A percentile compares a stretch with the other conserved stretches of the same genome.
Conservation (phyloP, 78 protist genomes). For the Dictyostelium intermedium region DNA sequence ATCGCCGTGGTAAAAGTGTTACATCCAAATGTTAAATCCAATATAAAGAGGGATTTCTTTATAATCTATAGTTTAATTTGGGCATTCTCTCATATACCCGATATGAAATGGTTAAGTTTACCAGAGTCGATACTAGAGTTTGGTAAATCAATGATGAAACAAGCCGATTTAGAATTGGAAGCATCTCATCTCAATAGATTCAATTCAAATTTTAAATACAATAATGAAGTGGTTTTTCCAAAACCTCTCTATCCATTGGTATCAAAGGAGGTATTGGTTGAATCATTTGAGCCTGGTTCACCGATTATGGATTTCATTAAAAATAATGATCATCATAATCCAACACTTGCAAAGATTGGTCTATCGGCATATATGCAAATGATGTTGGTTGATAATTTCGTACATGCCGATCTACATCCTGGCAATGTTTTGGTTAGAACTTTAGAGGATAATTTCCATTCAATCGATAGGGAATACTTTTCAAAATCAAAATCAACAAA, state of each 20-base stretch:
- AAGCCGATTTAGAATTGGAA: constrained; percentile 28
- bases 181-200: constrained; percentile 43
- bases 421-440: constrained; percentile 66
- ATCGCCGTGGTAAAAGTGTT: constrained; percentile 74
- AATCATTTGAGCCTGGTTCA: constrained; percentile 78
- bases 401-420: constrained; percentile 84
- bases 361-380: constrained; percentile 76
- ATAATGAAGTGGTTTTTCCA: constrained; percentile 48
- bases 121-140: constrained; percentile 66
- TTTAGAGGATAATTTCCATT: neutral
- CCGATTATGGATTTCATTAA: constrained; percentile 52
- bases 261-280: constrained; percentile 50
- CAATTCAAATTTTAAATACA: constrained; percentile 27
- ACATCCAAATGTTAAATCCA: constrained; percentile 52
- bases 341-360: constrained; percentile 70
- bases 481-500: neutral
- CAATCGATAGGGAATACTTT: neutral
- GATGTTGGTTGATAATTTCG: constrained; percentile 81
- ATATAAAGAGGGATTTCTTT: constrained; percentile 40
- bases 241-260: constrained; percentile 51
- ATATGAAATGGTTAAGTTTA: constrained; percentile 61
- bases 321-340: constrained; percentile 17
- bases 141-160: constrained; percentile 74
- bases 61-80: constrained; percentile 49
- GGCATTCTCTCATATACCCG: constrained; percentile 57